Percentiles rank a stretch among this genome's conserved stretches.
phyloP scores from a whole-genome alignment of 352 stramenopile genomes.

The Halophytophthora polymorphica region DNA sequence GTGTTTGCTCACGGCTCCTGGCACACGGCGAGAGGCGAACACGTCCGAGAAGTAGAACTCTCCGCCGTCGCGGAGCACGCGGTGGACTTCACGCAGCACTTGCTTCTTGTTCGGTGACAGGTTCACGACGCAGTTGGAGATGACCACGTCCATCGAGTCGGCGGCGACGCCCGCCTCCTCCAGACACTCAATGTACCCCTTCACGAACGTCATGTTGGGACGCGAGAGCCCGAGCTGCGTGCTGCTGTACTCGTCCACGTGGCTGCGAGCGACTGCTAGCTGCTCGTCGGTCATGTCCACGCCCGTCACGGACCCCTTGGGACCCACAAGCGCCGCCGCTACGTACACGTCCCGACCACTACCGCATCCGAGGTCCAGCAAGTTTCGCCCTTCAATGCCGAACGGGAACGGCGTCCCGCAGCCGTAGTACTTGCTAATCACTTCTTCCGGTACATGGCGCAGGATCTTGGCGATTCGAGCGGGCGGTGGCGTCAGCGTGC shows the following conservation, averaged over 20 bases:
- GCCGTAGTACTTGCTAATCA: conserved; percentile 76
- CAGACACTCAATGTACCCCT: conserved; percentile 89
- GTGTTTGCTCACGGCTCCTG: conserved; percentile 63
- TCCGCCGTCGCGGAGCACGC: conserved; percentile 81
- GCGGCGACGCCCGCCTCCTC: conserved; percentile 68
- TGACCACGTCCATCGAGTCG: conserved; percentile 86
- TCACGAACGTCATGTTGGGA: conserved; percentile 83
- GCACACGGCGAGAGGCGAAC: conserved; percentile 80
- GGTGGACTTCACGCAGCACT: conserved; percentile 80
- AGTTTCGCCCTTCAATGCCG: conserved; percentile 45
- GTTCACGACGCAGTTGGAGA: conserved; percentile 93
- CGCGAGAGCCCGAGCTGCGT: conserved; percentile 73
- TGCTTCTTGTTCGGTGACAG: conserved; percentile 89
- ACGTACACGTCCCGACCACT: conserved; percentile 89
- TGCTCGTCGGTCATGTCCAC: conserved; percentile 91
- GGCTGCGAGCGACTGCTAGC: conserved; percentile 62
- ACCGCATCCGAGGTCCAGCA: conserved; percentile 89
- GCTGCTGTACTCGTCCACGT: conserved; percentile 61
- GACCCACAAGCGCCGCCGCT: conserved; percentile 75
- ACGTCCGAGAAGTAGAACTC: conserved; percentile 93
- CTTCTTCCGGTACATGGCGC: conserved; percentile 58
- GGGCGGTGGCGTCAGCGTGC: conserved; percentile 17
- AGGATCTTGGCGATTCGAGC: conserved; percentile 48
- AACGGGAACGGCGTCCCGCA: conserved; percentile 79
- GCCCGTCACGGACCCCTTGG: conserved; percentile 73